A percentile compares a stretch with the other conserved stretches of the same genome.
Evolutionary conservation across 257 asterid species (phyloP).

Genomic region (Salvia rosmarinus): DNA sequence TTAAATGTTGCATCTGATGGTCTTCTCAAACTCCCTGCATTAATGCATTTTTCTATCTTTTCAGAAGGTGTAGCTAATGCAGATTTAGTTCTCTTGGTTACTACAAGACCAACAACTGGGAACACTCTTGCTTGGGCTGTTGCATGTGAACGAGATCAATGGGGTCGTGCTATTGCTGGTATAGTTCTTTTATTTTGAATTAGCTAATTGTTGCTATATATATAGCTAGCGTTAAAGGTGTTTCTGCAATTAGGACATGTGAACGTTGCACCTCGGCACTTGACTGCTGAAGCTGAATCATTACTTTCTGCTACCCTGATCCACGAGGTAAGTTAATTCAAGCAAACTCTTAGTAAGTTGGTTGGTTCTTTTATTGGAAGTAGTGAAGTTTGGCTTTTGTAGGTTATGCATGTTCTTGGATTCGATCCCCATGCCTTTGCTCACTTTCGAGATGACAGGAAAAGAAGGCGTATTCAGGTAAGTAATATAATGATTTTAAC

Average conservation of each 20-base stretch:
- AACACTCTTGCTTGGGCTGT: slow-evolving; percentile 98
- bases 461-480: slow-evolving; percentile 83
- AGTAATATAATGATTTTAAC: slow-evolving; percentile 24
- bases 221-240: slow-evolving; percentile 1
- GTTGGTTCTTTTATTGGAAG: slow-evolving; percentile 24
- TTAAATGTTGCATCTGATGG: background rate
- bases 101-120: slow-evolving; percentile 96
- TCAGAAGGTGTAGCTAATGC: slow-evolving; percentile 90
- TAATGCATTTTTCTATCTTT: background rate
- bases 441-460: slow-evolving; percentile 94
- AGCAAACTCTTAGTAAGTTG: background rate
- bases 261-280: slow-evolving; percentile 98
- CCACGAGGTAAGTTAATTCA: slow-evolving; percentile 67
- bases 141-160: slow-evolving; percentile 98
- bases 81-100: slow-evolving; percentile 92
- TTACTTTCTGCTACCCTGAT: slow-evolving; percentile 89
- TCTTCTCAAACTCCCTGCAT: background rate
- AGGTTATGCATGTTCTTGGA: slow-evolving; percentile 98
- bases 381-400: slow-evolving; percentile 27
- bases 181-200: slow-evolving; percentile 16
- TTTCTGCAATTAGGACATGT: slow-evolving; percentile 74
- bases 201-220: slow-evolving; percentile 18
- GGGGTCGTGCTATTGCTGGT: slow-evolving; percentile 99
- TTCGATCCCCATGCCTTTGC: slow-evolving; percentile 97
- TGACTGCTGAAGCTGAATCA: slow-evolving; percentile 96